Evolutionary conservation across 202 grass and related monocot genomes (phyloP), one percentile per base, ranked within the genome.

Genomic region (Tripidium arundinaceum): DNA sequence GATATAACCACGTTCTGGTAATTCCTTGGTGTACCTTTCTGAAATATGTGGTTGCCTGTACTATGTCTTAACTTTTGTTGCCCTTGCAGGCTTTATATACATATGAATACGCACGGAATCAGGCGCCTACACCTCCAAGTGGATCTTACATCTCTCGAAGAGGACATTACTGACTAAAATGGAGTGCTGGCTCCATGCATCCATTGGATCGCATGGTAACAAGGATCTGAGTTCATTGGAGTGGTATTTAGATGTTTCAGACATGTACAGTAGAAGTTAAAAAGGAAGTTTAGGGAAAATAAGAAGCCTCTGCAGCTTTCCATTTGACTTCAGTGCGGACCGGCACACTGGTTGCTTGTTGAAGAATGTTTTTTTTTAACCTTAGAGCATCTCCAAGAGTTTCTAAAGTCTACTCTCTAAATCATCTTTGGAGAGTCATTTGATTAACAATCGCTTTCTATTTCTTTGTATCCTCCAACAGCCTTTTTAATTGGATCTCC

Each of bases 131-230:
- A 57, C 67, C 42, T 26, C 43, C 49, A 49, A 87, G 74, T 67
- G 39, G 4, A 74, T 42, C 69, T 52, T 70, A 43, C 62, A 70
- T 52, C 55, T 27, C 70, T 19, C 70, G 7, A 28, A 84, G 70
- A 41, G 59, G 72, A 76, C 60, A 84, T 37, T 88, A 88, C 55
- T 84, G 63, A 88, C 68, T 42, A 39, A 25, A 76, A 73, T 74
- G 2, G 29, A 26, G 39, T 50, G 40, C 16, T 10, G 14, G 15
- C 37, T 67, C 26, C 11, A 15, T 80, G 62, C 25, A 36, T 72
- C 29, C 46, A 65, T 85, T 15, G 54, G 28, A 79, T 38, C 15
- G 15, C 36, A 43, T 65, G 61, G 34, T 36, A 34, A 36, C 43
- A 39, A 78, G 26, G 29, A 19, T 21, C 46, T 1, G n/a, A n/a